These are phyloP conservation scores for Ensete glaucum DNA, from an alignment of 176 grass and related monocot species.

Conservation along the genomic window DNA sequence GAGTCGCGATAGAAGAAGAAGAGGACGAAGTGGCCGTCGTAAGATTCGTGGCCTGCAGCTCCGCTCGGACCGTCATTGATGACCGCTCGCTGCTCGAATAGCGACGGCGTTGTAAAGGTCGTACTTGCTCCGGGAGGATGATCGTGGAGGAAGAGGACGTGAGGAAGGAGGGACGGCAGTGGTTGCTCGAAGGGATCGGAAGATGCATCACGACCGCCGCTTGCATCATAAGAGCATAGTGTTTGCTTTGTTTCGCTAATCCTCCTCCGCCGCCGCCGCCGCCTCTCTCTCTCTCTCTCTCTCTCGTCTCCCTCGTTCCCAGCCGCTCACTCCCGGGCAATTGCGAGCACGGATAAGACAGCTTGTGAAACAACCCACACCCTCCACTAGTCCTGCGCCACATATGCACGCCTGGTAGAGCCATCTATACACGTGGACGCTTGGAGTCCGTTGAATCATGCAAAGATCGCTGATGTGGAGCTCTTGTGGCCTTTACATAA, in stretches of 20 bases:
- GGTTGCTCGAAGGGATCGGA: not conserved
- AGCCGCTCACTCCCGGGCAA: not conserved
- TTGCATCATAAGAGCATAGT: not conserved
- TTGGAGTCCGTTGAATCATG: no score
- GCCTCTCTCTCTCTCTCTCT: no score
- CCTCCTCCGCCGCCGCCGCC: no score
- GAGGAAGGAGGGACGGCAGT: not conserved
- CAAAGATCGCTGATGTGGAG: no score
- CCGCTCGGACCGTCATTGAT: conserved; percentile 1
- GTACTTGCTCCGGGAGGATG: not conserved
- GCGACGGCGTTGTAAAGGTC: not conserved
- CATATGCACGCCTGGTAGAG: no score
- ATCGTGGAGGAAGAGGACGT: not conserved
- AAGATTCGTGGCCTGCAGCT: conserved; percentile 26
- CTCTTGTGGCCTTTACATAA: no score
- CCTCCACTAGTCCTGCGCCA: no score
- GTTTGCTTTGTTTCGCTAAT: not conserved
- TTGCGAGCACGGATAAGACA: no score
- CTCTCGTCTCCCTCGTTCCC: not conserved
- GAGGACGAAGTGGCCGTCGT: not conserved
- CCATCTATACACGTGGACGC: no score
- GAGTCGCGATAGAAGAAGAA: conserved; percentile 21
- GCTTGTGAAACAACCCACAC: no score
- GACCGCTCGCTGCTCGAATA: not conserved
- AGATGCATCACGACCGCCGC: not conserved